Evolutionary conservation across 345 rosid genomes (phyloP), one percentile per base, ranked within the genome.

Genomic region (Eucalyptus grandis): DNA sequence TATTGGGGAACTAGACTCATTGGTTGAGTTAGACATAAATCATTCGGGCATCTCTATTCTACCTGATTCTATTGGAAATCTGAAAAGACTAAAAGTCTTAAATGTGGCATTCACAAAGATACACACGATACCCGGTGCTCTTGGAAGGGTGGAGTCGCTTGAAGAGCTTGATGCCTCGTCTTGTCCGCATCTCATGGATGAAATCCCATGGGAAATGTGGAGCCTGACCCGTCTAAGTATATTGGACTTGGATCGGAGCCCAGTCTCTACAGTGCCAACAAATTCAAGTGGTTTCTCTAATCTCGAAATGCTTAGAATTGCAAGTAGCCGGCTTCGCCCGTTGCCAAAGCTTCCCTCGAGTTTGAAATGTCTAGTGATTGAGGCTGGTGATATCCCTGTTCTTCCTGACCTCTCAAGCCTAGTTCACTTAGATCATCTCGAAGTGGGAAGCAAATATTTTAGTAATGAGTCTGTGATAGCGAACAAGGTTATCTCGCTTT

Each of bases 21-120:
- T 67, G 40, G 21, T 67, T 5, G 22, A 67, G 40, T 67, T 67
- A 9, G 3, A 67, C 5, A 4, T 67, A 15, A n/a, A 5, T 2
- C 2, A 3, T 15, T 67, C 11, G 0, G 4, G 9, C 3, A 31
- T 67, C 22, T 31, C 11, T 4, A 2, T 16, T 15, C 40, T 67
- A 1, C 80, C 40, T 7, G 2, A 67, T n/a, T 67, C 40, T 19
- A 67, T 67, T 67, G 40, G 80, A 67, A 65, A 65, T n/a, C 1
- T 65, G 6, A 65, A 65, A 37, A 65, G 77, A 0, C 77, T 65
- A 14, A 65, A 65, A n/a, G 3, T 65, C 21, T 30, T 65, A 30
- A 65, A n/a, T 2, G 77, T 65, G 77, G 37, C 19, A 65, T n/a
- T 1, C 77, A 65, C 77, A n/a, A 1, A 11, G 37, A 65, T 65